Percentiles rank a stretch among this genome's conserved stretches.
phyloP scores from a whole-genome alignment of 2,329 filamentous ascomycete genomes.

The Colletotrichum destructivum region DNA sequence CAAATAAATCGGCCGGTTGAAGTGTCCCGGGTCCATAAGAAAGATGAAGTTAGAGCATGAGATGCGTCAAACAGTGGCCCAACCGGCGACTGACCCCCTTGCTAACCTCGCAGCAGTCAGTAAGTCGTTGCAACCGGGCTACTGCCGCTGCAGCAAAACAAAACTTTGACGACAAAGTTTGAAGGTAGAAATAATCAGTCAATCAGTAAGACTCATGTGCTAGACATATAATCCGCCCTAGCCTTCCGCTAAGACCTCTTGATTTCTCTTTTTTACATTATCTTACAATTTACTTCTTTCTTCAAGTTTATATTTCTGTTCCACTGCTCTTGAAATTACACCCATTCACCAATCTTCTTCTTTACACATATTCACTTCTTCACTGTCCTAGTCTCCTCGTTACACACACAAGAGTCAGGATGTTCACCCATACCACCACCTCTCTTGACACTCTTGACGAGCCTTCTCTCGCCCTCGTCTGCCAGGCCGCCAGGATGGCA shows the following conservation, averaged over 20 bases:
- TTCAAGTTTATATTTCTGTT: neutral
- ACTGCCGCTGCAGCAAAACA: no score
- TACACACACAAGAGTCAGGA: neutral
- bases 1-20: no score
- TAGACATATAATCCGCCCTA: neutral
- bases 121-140: no score
- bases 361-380: neutral
- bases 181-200: neutral
- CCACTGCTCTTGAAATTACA: neutral
- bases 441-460: no score
- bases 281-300: neutral
- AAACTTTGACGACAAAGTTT: neutral
- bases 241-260: neutral
- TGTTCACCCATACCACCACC: neutral
- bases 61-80: no score
- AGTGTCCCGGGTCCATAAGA: no score
- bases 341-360: neutral
- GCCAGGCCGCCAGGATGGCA: neutral
- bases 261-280: neutral
- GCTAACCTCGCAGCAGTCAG: no score
- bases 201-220: neutral
- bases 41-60: no score
- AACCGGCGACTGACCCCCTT: no score
- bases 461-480: neutral
- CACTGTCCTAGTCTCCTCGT: neutral